These are phyloP conservation scores for Debaryomyces sp. DNA, from an alignment of 1,139 yeast species.

Conservation along the genomic window DNA sequence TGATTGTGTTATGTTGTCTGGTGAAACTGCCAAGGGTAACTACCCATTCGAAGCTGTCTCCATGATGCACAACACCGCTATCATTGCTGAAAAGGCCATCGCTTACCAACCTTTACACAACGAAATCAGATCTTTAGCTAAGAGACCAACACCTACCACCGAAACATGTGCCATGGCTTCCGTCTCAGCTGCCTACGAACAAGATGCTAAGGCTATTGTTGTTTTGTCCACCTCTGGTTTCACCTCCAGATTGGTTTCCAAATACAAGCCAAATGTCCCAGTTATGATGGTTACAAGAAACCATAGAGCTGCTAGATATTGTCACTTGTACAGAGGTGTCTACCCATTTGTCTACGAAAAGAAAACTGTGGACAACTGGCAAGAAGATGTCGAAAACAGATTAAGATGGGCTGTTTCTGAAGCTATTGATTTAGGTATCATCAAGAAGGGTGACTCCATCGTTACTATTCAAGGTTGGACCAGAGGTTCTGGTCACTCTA, in stretches of 20 bases:
- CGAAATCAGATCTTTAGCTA: conserved; percentile 84
- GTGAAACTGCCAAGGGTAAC: conserved; percentile 99
- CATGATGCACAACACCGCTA: conserved; percentile 98
- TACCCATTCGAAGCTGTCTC: conserved; percentile 97
- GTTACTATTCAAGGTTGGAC: conserved; percentile 99
- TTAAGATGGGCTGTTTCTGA: conserved; percentile 91
- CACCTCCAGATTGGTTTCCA: conserved; percentile 94
- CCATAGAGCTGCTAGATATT: conserved; percentile 87
- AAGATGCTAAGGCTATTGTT: conserved; percentile 94
- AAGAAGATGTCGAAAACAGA: conserved; percentile 94
- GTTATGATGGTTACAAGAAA: conserved; percentile 98
- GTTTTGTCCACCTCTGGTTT: conserved; percentile 94
- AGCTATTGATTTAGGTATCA: conserved; percentile 85
- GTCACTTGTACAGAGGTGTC: conserved; percentile 97
- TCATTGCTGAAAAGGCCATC: conserved; percentile 96
- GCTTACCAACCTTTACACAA: conserved; percentile 86
- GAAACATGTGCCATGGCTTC: conserved; percentile 99
- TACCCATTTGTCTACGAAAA: conserved; percentile 88
- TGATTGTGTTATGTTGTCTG: conserved; percentile 99
- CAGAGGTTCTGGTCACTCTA: conserved; percentile 98
- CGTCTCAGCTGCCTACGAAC: conserved; percentile 95
- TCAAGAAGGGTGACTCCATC: conserved; percentile 84
- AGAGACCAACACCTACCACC: conserved; percentile 88
- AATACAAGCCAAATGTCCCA: conserved; percentile 97
- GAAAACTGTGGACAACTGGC: conserved; percentile 82